Evolutionary conservation across 257 asterid genomes (phyloP), one percentile per base, ranked within the genome.

Genomic region (Craterostigma plantagineum): DNA sequence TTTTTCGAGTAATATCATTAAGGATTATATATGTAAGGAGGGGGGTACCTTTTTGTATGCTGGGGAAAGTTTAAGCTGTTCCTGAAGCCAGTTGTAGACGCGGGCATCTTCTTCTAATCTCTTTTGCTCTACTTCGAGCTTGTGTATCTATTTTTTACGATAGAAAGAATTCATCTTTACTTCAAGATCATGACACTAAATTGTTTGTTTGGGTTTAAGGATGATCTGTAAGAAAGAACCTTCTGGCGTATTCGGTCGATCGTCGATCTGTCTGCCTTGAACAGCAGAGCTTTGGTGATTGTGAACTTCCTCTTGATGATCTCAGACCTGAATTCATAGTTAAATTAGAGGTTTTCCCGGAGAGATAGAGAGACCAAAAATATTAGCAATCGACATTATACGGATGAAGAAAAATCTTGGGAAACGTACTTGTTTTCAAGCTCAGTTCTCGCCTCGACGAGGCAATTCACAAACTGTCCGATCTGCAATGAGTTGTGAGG

Each of bases 1-100:
- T 35, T 7, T 7, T 1, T 35, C 40, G 13, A 35, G 11, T 35
- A 9, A 35, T 35, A 1, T 35, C 7, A 35, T 35, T 1, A 2
- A 35, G n/a, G n/a, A n/a, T n/a, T 10, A 9, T 35, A 35, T 9
- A 15, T 44, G 11, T 44, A 37, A 11, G n/a, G n/a, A n/a, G n/a
- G n/a, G n/a, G n/a, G n/a, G n/a, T 58, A 80, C 95, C 96, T 66
- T 84, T 38, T 69, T 70, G 82, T 80, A 77, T 14, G 92, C 92
- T 12, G 92, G 90, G 13, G 90, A 80, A 56, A 44, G 62, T 55
- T 76, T 79, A 43, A 84, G 73, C 62, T 74, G 93, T 53, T 77
- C 85, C 59, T 80, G 90, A 52, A 79, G 80, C 92, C 90, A 77
- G 65, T 80, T 76, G 63, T 72, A 84, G 43, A 74, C 85, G 55